Conservation (phyloP, 495 filamentous ascomycete species). For the Neurospora sp. region DNA sequence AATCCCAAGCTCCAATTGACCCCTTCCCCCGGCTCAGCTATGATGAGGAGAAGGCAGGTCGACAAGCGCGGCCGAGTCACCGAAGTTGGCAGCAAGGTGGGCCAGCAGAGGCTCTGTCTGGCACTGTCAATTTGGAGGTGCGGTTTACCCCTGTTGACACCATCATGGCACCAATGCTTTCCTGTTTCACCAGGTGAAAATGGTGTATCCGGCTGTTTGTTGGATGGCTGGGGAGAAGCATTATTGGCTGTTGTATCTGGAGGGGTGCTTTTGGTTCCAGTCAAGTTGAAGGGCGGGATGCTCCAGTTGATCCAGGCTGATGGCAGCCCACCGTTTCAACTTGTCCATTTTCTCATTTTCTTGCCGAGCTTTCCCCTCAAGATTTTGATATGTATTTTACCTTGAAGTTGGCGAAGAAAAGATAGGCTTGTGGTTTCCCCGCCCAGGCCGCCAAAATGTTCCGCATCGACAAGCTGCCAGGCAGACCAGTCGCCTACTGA, state of each 20-base stretch:
- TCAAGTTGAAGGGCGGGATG: slow-evolving; percentile 11
- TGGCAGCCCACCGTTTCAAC: neutral
- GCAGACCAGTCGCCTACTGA: neutral
- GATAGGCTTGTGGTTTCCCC: neutral
- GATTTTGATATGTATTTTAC: neutral
- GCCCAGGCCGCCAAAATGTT: neutral
- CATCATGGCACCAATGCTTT: neutral
- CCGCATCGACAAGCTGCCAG: neutral
- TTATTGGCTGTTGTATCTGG: slow-evolving; percentile 26
- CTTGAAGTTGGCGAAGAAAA: neutral
- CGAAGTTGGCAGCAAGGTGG: neutral
- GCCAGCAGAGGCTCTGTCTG: neutral
- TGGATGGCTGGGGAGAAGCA: slow-evolving; percentile 34
- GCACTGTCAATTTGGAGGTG: neutral
- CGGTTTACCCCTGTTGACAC: slow-evolving; percentile 9
- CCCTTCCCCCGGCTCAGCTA: neutral
- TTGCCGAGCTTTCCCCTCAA: neutral
- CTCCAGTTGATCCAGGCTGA: neutral
- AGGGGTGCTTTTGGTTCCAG: slow-evolving; percentile 5
- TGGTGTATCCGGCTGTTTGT: slow-evolving; percentile 12
- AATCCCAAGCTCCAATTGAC: neutral
- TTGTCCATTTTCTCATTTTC: neutral
- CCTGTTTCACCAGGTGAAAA: slow-evolving; percentile 4
- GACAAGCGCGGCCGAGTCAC: neutral
- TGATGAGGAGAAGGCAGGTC: neutral